Percentiles rank a stretch among this genome's conserved stretches.
Conservation (phyloP, 2,329 filamentous ascomycete genomes). For the Kalaharituber pfeilii region DNA sequence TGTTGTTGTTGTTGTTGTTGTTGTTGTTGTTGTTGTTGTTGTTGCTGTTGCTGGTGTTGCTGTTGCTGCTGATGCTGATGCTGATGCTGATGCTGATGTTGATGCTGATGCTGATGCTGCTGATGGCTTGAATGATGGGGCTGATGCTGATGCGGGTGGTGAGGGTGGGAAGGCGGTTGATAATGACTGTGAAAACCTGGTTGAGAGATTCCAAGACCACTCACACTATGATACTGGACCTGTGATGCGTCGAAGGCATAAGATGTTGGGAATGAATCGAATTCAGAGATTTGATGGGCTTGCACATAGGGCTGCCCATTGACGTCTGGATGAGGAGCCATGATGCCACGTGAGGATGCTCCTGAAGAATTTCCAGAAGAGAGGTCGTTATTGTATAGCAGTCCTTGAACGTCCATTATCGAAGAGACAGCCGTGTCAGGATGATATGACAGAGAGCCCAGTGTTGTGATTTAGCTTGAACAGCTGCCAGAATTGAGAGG, state of each 20-base stretch:
- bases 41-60: constrained; percentile 17
- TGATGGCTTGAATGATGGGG: constrained; percentile 2
- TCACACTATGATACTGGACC: constrained; percentile 14
- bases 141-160: constrained; percentile 5
- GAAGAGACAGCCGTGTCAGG: constrained; percentile 15
- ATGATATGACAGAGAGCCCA: constrained; percentile 18
- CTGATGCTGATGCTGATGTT: neutral
- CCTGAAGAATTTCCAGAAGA: constrained; percentile 15
- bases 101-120: neutral
- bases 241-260: constrained; percentile 17
- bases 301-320: constrained; percentile 15
- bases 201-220: constrained; percentile 12
- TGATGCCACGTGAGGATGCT: constrained; percentile 14
- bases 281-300: constrained; percentile 10
- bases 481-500: constrained; percentile 22
- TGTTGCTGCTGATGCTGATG: constrained; percentile 19
- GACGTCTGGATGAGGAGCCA: constrained; percentile 16
- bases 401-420: constrained; percentile 22
- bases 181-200: constrained; percentile 13
- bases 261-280: constrained; percentile 16
- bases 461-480: constrained; percentile 17
- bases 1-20: constrained; percentile 15
- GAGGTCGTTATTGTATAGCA: constrained; percentile 20
- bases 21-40: constrained; percentile 11
- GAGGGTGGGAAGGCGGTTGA: constrained; percentile 1